Evolutionary conservation across 192 early-diverging fungal species (phyloP).

Genomic region (Kappamyces sp.): DNA sequence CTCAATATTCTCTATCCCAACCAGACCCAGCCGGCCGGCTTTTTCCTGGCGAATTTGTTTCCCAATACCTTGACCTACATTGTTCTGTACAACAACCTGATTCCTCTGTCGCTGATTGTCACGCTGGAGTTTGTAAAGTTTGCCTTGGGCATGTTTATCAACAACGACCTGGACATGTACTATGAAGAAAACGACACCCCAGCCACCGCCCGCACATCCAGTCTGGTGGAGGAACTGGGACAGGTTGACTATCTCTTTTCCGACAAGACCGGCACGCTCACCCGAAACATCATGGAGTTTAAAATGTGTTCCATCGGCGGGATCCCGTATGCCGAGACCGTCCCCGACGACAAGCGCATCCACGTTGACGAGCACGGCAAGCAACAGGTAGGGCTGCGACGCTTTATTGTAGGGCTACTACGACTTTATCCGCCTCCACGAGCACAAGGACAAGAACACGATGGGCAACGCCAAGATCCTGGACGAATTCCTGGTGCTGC

Average conservation of each 20-base stretch:
- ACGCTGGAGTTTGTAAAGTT: conserved; percentile 99
- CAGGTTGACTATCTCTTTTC: conserved; percentile 96
- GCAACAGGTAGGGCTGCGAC: conserved; percentile 36
- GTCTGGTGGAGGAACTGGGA: conserved; percentile 96
- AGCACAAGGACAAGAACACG: conserved; percentile 29
- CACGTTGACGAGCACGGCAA: conserved; percentile 57
- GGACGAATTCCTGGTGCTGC: conserved; percentile 81
- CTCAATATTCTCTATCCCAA: conserved; percentile 5
- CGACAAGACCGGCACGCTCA: conserved; percentile 76
- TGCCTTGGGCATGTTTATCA: conserved; percentile 83
- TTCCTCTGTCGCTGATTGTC: conserved; percentile 97
- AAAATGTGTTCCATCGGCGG: conserved; percentile 81
- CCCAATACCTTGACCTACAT: conserved; percentile 93
- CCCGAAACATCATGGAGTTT: conserved; percentile 57
- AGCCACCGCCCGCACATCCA: conserved; percentile 85
- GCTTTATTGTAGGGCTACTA: conserved; percentile 34
- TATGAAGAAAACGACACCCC: conserved; percentile 89
- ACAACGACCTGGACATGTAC: conserved; percentile 95
- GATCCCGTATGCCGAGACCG: conserved; percentile 76
- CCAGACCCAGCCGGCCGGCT: neutral
- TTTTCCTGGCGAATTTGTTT: conserved; percentile 45
- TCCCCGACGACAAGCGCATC: conserved; percentile 83
- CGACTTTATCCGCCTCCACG: conserved; percentile 29
- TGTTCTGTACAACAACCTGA: conserved; percentile 98
- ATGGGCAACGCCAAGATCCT: conserved; percentile 46